Conservation (phyloP, 2,329 filamentous ascomycete genomes). For the Stachybotrys elegans region DNA sequence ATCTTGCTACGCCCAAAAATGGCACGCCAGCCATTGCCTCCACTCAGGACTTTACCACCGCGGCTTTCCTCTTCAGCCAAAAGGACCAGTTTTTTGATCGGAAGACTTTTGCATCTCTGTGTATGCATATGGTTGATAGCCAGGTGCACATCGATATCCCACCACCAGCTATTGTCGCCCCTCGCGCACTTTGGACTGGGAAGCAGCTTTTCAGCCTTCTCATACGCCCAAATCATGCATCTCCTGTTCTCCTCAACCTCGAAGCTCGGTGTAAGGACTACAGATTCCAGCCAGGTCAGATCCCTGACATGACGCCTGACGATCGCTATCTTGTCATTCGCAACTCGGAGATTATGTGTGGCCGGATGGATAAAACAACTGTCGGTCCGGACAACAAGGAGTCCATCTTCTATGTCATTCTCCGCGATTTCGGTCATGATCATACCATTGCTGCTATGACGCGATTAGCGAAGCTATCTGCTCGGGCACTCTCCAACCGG, state of each 20-base stretch:
- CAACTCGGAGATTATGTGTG: constrained; percentile 97
- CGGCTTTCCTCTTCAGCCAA: constrained; percentile 82
- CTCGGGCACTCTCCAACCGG: constrained; percentile 79
- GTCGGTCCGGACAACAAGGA: constrained; percentile 98
- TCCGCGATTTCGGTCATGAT: constrained; percentile 89
- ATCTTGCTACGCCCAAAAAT: constrained; percentile 92
- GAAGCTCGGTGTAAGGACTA: constrained; percentile 90
- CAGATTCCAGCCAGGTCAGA: constrained; percentile 50
- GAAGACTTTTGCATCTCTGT: constrained; percentile 81
- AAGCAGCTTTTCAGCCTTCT: constrained; percentile 94
- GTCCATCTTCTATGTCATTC: constrained; percentile 93
- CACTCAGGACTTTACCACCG: constrained; percentile 99
- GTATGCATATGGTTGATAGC: constrained; percentile 88
- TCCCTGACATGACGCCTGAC: constrained; percentile 72
- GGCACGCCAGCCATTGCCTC: constrained; percentile 96
- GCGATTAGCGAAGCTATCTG: constrained; percentile 82
- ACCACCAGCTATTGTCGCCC: constrained; percentile 80
- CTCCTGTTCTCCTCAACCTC: constrained; percentile 79
- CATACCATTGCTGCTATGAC: constrained; percentile 92
- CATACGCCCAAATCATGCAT: constrained; percentile 82
- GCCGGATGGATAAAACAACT: constrained; percentile 94
- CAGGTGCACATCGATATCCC: constrained; percentile 77
- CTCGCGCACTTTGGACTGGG: constrained; percentile 86
- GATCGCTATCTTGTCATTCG: constrained; percentile 90
- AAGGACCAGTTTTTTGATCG: constrained; percentile 93